Evolutionary conservation across 441 rosid species (phyloP).

Genomic region (Caryocar brasiliense): DNA sequence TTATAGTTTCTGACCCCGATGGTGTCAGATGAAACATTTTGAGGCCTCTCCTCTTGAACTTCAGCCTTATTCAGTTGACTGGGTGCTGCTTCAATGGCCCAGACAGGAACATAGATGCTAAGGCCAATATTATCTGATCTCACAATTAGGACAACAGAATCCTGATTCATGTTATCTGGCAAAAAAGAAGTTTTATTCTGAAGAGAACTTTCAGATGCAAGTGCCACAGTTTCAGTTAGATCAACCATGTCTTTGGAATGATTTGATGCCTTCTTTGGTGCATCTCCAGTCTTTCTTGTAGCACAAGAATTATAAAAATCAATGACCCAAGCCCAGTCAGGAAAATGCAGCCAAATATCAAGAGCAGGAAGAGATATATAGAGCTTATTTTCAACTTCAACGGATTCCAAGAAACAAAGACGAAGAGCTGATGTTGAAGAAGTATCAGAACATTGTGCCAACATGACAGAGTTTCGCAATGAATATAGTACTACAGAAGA

Average conservation of each 20-base stretch:
- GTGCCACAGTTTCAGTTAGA: constrained; percentile 17
- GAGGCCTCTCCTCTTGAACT: constrained; percentile 21
- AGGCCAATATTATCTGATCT: constrained; percentile 55
- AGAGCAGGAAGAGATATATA: constrained; percentile 63
- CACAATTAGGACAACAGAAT: constrained; percentile 22
- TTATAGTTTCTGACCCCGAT: constrained; percentile 36
- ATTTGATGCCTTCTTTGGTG: constrained; percentile 15
- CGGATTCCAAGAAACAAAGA: constrained; percentile 36
- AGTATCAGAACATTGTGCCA: constrained; percentile 47
- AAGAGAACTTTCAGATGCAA: constrained; percentile 23
- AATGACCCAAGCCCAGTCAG: constrained; percentile 52
- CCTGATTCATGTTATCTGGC: constrained; percentile 22
- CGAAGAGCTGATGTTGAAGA: constrained; percentile 39
- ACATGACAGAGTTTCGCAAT: constrained; percentile 35
- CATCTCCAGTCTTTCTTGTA: constrained; percentile 28
- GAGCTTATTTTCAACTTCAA: constrained; percentile 31
- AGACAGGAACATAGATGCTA: constrained; percentile 46
- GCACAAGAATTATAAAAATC: constrained; percentile 32
- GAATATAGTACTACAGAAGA: constrained; percentile 49
- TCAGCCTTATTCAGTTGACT: constrained; percentile 24
- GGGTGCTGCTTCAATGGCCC: constrained; percentile 20
- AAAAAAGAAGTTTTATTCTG: constrained; percentile 16
- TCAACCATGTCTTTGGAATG: constrained; percentile 13
- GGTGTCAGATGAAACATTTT: constrained; percentile 16
- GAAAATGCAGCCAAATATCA: constrained; percentile 62